Evolutionary conservation across 2,329 filamentous ascomycete genomes (phyloP), one percentile per base, ranked within the genome.

Genomic region (Mariannaea sp.): DNA sequence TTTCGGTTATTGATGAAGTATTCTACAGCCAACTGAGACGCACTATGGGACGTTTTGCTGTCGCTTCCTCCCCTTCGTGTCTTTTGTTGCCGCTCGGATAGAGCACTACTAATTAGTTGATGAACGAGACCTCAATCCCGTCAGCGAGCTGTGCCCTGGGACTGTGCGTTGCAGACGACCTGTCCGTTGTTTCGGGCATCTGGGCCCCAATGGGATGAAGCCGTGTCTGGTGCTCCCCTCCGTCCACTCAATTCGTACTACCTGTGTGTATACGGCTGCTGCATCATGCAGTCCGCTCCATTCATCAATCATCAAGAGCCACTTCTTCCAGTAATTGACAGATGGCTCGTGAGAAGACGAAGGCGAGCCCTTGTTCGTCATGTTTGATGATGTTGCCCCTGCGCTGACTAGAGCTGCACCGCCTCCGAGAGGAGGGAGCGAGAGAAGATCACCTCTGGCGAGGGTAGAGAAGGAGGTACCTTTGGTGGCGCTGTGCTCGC

Each of bases 381-480:
- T 54, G 40, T 32, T 49, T 62, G 44, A 55, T 60, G 59, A 65
- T 61, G 64, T 59, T 41, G 5, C 58, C 39, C 56, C 53, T 55
- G 54, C 49, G 52, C 49, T 42, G 55, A 54, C 43, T 42, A 36
- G 30, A 38, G 55, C 41, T 50, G 55, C 56, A 65, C 59, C 38
- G 60, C 42, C 40, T 46, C 27, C 24, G 26, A 32, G 29, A 50
- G 32, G 41, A 42, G 38, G 24, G 26, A 52, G 45, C 32, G 38
- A 50, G 30, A 59, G 38, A 53, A 50, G 38, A 20, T 47, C 53
- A 32, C 29, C n/a, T 39, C 30, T 16, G 38, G 17, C 49, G 42
- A 41, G 14, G 14, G 16, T 39, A 42, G 29, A 39, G 44, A 41
- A 42, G 44, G 38, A 42, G 54, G 33, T 38, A 43, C 24, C 30